These are phyloP conservation scores for Pythium brachiatum DNA, from an alignment of 352 stramenopile genomes.

Conservation along the genomic window DNA sequence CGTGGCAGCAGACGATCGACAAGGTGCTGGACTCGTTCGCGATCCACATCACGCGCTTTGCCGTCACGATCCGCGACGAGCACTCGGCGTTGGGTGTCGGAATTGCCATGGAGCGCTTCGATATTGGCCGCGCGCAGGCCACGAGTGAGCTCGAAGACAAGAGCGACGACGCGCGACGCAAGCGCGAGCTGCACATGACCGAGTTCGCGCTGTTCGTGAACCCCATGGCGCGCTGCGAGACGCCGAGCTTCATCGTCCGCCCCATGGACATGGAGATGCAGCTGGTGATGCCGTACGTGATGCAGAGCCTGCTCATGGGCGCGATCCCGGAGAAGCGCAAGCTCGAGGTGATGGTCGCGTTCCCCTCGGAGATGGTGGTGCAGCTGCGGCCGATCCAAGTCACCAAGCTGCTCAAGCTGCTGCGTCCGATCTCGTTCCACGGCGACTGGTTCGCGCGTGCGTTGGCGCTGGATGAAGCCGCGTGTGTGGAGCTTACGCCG, in stretches of 20 bases:
- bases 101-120: constrained; percentile 57
- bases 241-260: constrained; percentile 43
- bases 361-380: constrained; percentile 37
- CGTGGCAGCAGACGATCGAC: constrained; percentile 63
- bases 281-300: constrained; percentile 61
- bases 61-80: constrained; percentile 61
- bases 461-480: constrained; percentile 54
- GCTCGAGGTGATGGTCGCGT: constrained; percentile 55
- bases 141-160: background rate
- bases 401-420: constrained; percentile 50
- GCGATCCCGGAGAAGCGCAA: constrained; percentile 32
- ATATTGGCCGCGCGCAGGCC: constrained; percentile 41
- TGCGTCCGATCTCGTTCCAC: constrained; percentile 58
- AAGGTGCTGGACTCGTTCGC: constrained; percentile 70
- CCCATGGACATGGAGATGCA: constrained; percentile 57
- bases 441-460: constrained; percentile 68
- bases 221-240: constrained; percentile 29
- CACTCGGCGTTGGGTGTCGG: constrained; percentile 49
- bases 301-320: constrained; percentile 61
- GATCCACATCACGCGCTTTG: constrained; percentile 45
- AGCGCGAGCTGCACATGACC: constrained; percentile 47
- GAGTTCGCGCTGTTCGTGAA: constrained; percentile 77
- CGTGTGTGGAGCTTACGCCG: constrained; percentile 51
- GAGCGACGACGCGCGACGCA: constrained; percentile 29
- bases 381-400: constrained; percentile 69